Evolutionary conservation across 495 filamentous ascomycete genomes (phyloP).

Genomic region (Xylaria longipes): DNA sequence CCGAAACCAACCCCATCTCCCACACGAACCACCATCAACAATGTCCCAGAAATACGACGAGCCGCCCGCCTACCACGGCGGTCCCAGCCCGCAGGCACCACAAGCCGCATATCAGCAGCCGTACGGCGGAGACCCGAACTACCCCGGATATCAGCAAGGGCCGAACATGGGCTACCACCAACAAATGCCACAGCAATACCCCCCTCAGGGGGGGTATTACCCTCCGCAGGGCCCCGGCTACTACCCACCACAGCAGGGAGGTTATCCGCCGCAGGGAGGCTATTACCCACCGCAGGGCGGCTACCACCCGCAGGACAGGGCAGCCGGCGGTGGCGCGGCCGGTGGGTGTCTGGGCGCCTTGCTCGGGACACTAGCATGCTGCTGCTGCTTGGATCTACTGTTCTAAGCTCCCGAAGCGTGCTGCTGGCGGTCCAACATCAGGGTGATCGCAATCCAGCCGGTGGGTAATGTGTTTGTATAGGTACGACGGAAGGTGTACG

Average conservation of each 20-base stretch:
- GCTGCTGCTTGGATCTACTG: constrained; percentile 56
- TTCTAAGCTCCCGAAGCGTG: constrained; percentile 38
- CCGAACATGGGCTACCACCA: constrained; percentile 51
- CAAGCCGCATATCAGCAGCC: constrained; percentile 40
- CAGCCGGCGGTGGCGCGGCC: constrained; percentile 12
- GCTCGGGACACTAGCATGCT: constrained; percentile 51
- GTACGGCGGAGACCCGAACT: constrained; percentile 33
- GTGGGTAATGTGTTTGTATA: neutral
- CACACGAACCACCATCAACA: neutral
- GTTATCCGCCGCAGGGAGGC: constrained; percentile 29
- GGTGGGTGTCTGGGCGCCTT: constrained; percentile 45
- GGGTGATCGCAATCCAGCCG: neutral
- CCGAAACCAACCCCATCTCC: neutral
- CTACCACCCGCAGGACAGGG: constrained; percentile 33
- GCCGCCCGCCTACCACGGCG: constrained; percentile 49
- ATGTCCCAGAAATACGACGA: constrained; percentile 52
- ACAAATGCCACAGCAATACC: constrained; percentile 32
- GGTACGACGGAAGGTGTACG: neutral
- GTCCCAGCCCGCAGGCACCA: constrained; percentile 34
- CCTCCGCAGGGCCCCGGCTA: constrained; percentile 27
- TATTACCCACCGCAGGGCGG: constrained; percentile 33
- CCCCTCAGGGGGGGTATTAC: constrained; percentile 33
- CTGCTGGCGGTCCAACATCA: neutral
- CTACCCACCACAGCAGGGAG: constrained; percentile 32
- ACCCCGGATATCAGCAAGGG: constrained; percentile 43